A percentile compares a stretch with the other conserved stretches of the same genome.
Conservation (phyloP, 2,329 filamentous ascomycete species). For the Lasiodiplodia gonubiensis region DNA sequence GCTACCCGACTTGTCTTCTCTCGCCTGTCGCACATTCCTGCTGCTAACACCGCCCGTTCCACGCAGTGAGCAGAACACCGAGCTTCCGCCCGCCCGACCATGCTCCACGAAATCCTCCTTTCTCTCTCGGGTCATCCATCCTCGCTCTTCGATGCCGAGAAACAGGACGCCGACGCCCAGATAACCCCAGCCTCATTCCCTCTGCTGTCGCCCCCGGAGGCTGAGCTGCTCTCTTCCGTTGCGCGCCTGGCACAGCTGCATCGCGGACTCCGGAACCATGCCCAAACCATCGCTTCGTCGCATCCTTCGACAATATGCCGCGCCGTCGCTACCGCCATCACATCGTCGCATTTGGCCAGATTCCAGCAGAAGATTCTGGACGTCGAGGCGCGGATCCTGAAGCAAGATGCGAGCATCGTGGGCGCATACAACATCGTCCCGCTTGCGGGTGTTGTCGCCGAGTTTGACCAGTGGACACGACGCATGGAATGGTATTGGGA, state of each 20-base stretch:
- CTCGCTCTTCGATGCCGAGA: slow-evolving; percentile 72
- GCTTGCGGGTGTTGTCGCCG: slow-evolving; percentile 78
- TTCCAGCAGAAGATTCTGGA: slow-evolving; percentile 86
- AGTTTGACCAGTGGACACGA: slow-evolving; percentile 87
- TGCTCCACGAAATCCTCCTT: slow-evolving; percentile 99
- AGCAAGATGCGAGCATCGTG: slow-evolving; percentile 77
- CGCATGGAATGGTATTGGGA: slow-evolving; percentile 86
- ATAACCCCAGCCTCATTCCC: slow-evolving; percentile 41
- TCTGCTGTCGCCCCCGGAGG: slow-evolving; percentile 76
- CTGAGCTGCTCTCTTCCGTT: slow-evolving; percentile 77
- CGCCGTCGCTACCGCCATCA: slow-evolving; percentile 80
- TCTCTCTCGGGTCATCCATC: slow-evolving; percentile 94
- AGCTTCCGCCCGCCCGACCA: slow-evolving; percentile 47
- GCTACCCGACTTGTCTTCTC: slow-evolving; percentile 28
- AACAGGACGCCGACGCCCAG: slow-evolving; percentile 30
- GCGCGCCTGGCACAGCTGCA: slow-evolving; percentile 81
- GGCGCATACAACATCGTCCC: slow-evolving; percentile 94
- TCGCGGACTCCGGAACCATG: slow-evolving; percentile 70
- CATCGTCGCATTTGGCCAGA: slow-evolving; percentile 72
- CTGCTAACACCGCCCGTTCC: slow-evolving; percentile 4
- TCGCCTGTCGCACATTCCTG: slow-evolving; percentile 28
- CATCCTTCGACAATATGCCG: slow-evolving; percentile 86
- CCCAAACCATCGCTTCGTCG: slow-evolving; percentile 68
- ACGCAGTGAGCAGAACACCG: slow-evolving; percentile 29
- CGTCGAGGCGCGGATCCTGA: slow-evolving; percentile 79